Percentiles rank a stretch among this genome's conserved stretches.
phyloP scores from a whole-genome alignment of 805 yeast genomes.

The Lipomyces mesembrius region DNA sequence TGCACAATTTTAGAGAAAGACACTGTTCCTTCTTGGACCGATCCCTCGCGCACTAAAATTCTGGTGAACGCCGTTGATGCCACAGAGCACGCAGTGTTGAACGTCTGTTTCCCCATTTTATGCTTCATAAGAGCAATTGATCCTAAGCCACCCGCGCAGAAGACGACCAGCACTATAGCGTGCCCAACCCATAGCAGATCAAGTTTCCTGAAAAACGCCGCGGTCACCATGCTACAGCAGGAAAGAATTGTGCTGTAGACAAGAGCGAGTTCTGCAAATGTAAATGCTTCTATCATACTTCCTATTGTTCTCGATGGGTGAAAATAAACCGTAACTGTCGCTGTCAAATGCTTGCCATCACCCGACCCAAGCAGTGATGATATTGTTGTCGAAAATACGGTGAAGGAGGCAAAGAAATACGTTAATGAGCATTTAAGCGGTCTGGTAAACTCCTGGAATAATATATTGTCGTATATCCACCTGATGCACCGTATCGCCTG shows the following conservation, averaged over 20 bases:
- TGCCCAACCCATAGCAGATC: constrained; percentile 49
- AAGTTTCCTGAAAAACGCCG: constrained; percentile 52
- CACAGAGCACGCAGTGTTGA: constrained; percentile 79
- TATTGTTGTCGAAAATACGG: constrained; percentile 58
- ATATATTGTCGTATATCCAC: constrained; percentile 22
- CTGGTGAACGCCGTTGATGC: constrained; percentile 74
- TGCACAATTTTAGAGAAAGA: constrained; percentile 60
- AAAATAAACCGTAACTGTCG: constrained; percentile 83
- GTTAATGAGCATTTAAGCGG: constrained; percentile 70
- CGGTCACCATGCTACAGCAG: constrained; percentile 55
- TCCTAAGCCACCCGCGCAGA: constrained; percentile 63
- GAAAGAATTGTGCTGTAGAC: constrained; percentile 59
- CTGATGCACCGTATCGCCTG: constrained; percentile 6
- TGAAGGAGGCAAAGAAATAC: constrained; percentile 71
- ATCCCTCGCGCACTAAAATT: constrained; percentile 75
- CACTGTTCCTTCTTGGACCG: constrained; percentile 59
- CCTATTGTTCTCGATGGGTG: constrained; percentile 82
- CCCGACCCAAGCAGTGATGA: constrained; percentile 61
- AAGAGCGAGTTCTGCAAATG: constrained; percentile 62
- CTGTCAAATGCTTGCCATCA: constrained; percentile 78
- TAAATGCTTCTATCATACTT: constrained; percentile 73
- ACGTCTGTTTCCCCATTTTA: constrained; percentile 65
- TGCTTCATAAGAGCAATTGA: constrained; percentile 71
- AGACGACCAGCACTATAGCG: constrained; percentile 55
- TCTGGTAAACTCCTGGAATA: constrained; percentile 12